A percentile compares a stretch with the other conserved stretches of the same genome.
Conservation (phyloP, 1,139 yeast genomes). For the Saccharomyces pastorianus region DNA sequence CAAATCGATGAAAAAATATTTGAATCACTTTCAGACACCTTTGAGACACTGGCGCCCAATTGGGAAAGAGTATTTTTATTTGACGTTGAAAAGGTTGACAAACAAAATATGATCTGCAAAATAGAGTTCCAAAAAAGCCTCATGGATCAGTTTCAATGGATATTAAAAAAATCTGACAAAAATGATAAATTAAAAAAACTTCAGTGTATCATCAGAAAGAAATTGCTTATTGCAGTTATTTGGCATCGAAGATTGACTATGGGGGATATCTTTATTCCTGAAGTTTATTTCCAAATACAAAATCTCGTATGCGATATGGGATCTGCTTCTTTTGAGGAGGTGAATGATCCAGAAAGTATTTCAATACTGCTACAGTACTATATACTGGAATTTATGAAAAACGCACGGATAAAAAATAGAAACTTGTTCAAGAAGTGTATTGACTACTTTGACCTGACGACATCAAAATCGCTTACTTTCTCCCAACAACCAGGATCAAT, state of each 20-base stretch:
- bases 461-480: slow-evolving; percentile 11
- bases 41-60: slow-evolving; percentile 5
- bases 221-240: not conserved
- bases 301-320: not conserved
- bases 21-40: not conserved
- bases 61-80: slow-evolving; percentile 6
- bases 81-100: slow-evolving; percentile 4
- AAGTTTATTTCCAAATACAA: not conserved
- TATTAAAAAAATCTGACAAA: not conserved
- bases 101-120: slow-evolving; percentile 2
- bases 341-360: not conserved
- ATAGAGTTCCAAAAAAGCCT: slow-evolving; percentile 7
- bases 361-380: slow-evolving; percentile 7
- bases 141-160: slow-evolving; percentile 4
- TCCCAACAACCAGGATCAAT: slow-evolving; percentile 17
- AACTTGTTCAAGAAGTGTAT: slow-evolving; percentile 6
- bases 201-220: not conserved
- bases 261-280: not conserved
- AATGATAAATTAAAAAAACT: not conserved
- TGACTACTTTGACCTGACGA: slow-evolving; percentile 5
- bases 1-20: slow-evolving; percentile 1
- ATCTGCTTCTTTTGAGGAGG: not conserved
- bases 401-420: slow-evolving; percentile 1
- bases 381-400: slow-evolving; percentile 10
- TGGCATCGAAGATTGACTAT: not conserved